These are phyloP conservation scores for Hanseniaspora sp. DNA, from an alignment of 1,139 yeast genomes.

Conservation along the genomic window DNA sequence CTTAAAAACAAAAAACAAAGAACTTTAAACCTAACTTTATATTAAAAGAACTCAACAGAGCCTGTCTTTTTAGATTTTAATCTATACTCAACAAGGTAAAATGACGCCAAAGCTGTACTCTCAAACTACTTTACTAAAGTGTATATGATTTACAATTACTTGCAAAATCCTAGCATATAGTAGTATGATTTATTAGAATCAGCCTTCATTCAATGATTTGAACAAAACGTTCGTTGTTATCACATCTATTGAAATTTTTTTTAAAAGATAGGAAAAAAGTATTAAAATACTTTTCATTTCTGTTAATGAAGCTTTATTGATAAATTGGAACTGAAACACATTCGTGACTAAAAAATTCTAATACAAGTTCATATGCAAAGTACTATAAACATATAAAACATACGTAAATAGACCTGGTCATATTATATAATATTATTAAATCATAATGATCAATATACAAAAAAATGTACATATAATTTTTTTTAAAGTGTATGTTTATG, in stretches of 20 bases:
- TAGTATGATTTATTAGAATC: conserved; percentile 4
- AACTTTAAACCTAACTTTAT: not conserved
- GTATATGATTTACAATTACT: not conserved
- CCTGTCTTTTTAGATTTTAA: not conserved
- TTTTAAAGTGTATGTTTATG: not conserved
- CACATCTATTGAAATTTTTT: not conserved
- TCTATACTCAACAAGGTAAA: not conserved
- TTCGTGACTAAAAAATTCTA: not conserved
- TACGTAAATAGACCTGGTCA: conserved; percentile 14
- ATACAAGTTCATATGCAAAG: conserved; percentile 15
- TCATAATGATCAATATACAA: too few species aligned
- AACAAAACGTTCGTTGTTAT: not conserved
- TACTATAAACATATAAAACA: conserved; percentile 14
- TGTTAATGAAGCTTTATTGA: not conserved
- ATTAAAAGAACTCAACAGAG: not conserved
- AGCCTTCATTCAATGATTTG: not conserved
- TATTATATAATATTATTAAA: not conserved
- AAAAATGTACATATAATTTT: too few species aligned
- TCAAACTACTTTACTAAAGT: not conserved
- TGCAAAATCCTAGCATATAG: not conserved
- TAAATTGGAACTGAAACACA: not conserved
- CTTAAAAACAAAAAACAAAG: not conserved
- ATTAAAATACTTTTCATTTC: not conserved
- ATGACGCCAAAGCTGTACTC: not conserved
- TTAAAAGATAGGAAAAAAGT: not conserved